These are phyloP conservation scores for Waltiozyma sp. DNA, from an alignment of 1,139 yeast genomes.

Conservation along the genomic window DNA sequence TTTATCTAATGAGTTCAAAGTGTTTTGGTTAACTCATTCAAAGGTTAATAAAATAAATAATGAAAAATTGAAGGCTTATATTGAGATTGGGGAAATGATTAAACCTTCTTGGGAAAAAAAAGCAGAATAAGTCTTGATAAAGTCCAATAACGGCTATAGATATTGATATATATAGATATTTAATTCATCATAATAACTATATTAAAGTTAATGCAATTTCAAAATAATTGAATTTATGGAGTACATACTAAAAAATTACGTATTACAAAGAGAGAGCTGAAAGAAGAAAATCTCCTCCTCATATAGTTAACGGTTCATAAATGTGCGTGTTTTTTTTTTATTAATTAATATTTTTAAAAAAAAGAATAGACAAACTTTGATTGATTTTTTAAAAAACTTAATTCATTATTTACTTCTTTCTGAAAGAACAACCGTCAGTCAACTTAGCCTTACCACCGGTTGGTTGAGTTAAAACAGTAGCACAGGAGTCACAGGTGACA, in stretches of 20 bases:
- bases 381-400: background rate
- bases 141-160: too few relatives aligned
- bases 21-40: constrained; percentile 14
- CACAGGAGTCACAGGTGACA: constrained; percentile 97
- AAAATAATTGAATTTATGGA: too few relatives aligned
- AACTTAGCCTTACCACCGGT: constrained; percentile 99
- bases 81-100: constrained; percentile 14
- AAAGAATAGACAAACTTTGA: background rate
- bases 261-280: too few relatives aligned
- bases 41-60: constrained; percentile 5
- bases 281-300: too few relatives aligned
- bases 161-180: too few relatives aligned
- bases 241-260: too few relatives aligned
- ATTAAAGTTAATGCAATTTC: too few relatives aligned
- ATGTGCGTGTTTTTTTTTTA: background rate
- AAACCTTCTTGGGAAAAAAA: constrained; percentile 16
- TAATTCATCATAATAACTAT: too few relatives aligned
- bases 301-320: background rate
- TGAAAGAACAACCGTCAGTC: constrained; percentile 98
- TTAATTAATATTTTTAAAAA: too few relatives aligned
- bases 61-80: constrained; percentile 10
- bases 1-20: constrained; percentile 17
- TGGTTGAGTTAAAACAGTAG: constrained; percentile 97
- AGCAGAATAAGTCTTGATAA: too few relatives aligned
- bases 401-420: constrained; percentile 67